phyloP scores from a whole-genome alignment of 2,329 filamentous ascomycete species.

The Cucurbitaria berberidis region DNA sequence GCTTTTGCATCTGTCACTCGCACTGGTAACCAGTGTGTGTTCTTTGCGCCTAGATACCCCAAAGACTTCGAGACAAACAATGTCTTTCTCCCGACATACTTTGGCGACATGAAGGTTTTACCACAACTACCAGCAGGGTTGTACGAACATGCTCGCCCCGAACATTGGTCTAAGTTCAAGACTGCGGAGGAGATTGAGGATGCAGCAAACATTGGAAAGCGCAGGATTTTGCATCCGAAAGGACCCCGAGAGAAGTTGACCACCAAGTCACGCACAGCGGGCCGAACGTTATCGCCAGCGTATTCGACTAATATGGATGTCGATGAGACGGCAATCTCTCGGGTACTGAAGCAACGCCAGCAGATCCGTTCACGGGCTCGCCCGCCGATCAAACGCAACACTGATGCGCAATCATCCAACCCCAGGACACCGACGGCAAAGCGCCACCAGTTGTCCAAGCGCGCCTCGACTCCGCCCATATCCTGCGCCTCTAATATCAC shows the following conservation, averaged over 20 bases:
- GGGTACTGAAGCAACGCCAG: conserved; percentile 1
- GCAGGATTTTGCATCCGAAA: conserved; percentile 1
- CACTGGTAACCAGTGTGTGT: conserved; percentile 15
- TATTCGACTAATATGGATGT: background rate
- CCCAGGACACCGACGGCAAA: background rate
- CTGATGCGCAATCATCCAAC: background rate
- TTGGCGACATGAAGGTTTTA: conserved; percentile 22
- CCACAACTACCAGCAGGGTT: conserved; percentile 4
- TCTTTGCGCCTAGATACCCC: conserved; percentile 6
- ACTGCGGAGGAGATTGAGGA: conserved; percentile 15
- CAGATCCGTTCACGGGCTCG: conserved; percentile 1
- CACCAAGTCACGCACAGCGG: background rate
- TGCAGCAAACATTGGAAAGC: conserved; percentile 2
- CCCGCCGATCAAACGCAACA: conserved; percentile 5
- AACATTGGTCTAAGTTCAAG: conserved; percentile 22
- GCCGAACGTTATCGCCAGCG: background rate
- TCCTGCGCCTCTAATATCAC: background rate
- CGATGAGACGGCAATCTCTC: background rate
- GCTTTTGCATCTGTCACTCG: conserved; percentile 21
- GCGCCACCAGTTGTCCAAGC: background rate
- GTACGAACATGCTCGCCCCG: conserved; percentile 7
- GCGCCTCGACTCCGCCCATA: background rate
- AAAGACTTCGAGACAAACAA: background rate
- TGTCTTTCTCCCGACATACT: conserved; percentile 19
- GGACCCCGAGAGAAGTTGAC: background rate